A percentile compares a stretch with the other conserved stretches of the same genome.
These are phyloP conservation scores for Coniella vitis DNA, from an alignment of 2,329 filamentous ascomycete species.

Conservation along the genomic window DNA sequence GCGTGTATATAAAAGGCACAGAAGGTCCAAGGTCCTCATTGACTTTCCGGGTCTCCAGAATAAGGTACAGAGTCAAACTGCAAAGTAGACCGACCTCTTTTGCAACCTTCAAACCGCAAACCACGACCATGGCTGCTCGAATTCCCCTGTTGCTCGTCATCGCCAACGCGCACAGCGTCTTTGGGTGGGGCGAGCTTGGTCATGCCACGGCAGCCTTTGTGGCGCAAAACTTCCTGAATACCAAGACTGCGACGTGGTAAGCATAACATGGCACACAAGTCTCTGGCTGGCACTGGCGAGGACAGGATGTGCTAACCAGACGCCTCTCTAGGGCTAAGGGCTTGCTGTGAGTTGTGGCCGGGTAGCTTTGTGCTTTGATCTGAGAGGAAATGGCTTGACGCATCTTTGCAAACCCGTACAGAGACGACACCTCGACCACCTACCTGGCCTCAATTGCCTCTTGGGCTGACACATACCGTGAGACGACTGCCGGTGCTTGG, in stretches of 20 bases:
- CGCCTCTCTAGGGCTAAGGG: not conserved
- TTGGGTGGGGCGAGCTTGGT: conserved; percentile 23
- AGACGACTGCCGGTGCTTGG: conserved; percentile 39
- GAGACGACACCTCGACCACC: conserved; percentile 21
- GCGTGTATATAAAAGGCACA: too few species aligned
- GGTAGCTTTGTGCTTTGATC: too few species aligned
- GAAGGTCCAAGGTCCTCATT: too few species aligned
- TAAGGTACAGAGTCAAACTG: too few species aligned
- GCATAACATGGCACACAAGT: too few species aligned
- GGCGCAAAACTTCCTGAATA: conserved; percentile 29
- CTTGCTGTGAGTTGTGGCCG: too few species aligned
- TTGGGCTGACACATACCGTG: conserved; percentile 43
- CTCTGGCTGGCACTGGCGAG: too few species aligned
- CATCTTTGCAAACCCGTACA: too few species aligned
- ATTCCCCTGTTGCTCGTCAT: conserved; percentile 7
- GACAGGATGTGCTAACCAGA: not conserved
- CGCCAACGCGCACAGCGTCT: conserved; percentile 9
- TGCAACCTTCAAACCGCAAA: not conserved
- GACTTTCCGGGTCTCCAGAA: too few species aligned
- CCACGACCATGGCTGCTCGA: conserved; percentile 1
- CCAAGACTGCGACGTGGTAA: conserved; percentile 24
- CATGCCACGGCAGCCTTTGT: conserved; percentile 34
- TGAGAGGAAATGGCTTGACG: too few species aligned
- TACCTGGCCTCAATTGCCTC: conserved; percentile 36
- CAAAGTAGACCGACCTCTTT: not conserved